Conservation (phyloP, 2,329 filamentous ascomycete genomes). For the Rhynchosporium agropyri region DNA sequence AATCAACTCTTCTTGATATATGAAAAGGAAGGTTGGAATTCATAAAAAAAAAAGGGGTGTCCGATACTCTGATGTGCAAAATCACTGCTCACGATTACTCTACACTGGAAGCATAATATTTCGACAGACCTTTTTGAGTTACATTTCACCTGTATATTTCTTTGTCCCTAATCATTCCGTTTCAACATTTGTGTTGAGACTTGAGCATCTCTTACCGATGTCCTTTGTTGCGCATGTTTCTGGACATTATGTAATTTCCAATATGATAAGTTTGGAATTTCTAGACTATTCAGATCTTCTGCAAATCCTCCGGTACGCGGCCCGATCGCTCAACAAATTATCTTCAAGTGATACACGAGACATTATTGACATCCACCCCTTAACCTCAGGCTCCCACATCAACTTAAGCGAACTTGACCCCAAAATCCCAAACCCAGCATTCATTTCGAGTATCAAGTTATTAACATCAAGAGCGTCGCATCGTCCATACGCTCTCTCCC, state of each 20-base stretch:
- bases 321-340: neutral
- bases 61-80: no score
- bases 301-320: neutral
- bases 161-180: no score
- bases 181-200: neutral
- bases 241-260: no score
- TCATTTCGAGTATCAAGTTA: neutral
- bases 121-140: no score
- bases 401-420: conserved; percentile 1
- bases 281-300: neutral
- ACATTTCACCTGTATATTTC: no score
- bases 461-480: conserved; percentile 9
- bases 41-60: no score
- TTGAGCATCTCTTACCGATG: neutral
- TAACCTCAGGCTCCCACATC: conserved; percentile 4
- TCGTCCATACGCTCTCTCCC: neutral
- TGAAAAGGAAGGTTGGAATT: no score
- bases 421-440: neutral
- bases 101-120: no score
- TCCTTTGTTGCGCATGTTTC: no score
- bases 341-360: neutral
- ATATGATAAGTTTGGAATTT: no score
- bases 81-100: no score
- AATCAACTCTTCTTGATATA: no score
- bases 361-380: conserved; percentile 4